A percentile compares a stretch with the other conserved stretches of the same genome.
Evolutionary conservation across 2,329 filamentous ascomycete species (phyloP).

Genomic region (Huntiella omanensis): DNA sequence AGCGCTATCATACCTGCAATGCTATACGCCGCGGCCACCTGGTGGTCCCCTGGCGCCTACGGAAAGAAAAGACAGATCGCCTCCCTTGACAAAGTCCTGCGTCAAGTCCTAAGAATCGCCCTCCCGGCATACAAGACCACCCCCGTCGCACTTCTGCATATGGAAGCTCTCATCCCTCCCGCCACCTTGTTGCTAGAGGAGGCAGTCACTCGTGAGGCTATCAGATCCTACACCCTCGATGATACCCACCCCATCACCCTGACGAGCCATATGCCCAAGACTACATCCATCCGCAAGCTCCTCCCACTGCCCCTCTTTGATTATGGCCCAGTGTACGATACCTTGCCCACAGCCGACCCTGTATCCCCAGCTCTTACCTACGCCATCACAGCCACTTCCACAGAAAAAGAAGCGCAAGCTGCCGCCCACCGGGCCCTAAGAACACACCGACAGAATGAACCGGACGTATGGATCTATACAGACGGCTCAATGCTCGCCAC

Average conservation of each 20-base stretch:
- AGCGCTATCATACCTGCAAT: neutral
- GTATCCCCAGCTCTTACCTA: neutral
- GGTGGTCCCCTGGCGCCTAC: neutral
- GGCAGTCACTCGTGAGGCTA: neutral
- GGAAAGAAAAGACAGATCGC: neutral
- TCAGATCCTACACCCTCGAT: neutral
- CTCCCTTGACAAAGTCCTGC: neutral
- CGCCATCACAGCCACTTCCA: neutral
- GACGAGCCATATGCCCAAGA: neutral
- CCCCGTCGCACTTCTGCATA: neutral
- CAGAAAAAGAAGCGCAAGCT: neutral
- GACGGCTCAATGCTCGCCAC: neutral
- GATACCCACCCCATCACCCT: neutral
- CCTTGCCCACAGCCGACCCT: neutral
- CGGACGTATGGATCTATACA: too few relatives aligned
- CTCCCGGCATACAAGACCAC: neutral
- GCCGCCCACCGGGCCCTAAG: too few relatives aligned
- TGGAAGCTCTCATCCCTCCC: neutral
- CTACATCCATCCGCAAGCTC: neutral
- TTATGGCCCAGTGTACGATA: neutral
- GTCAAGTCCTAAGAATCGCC: neutral
- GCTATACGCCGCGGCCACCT: neutral
- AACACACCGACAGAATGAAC: too few relatives aligned
- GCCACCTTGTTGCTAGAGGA: neutral
- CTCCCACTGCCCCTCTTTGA: neutral